A percentile compares a stretch with the other conserved stretches of the same genome.
phyloP scores from a whole-genome alignment of 176 grass and related monocot species.

The Carex scoparia region DNA sequence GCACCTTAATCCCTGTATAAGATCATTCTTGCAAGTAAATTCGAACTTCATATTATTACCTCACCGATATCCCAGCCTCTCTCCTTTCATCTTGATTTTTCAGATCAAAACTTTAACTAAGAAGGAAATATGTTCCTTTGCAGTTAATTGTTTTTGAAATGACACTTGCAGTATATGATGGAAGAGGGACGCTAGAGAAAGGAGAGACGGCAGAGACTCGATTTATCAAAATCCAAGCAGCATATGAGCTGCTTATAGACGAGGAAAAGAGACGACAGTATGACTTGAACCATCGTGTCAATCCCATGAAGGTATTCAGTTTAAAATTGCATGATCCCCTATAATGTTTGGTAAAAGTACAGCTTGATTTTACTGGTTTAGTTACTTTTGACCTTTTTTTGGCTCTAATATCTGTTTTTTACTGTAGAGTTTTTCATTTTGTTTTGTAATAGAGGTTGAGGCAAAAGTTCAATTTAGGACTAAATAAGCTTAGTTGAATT shows the following conservation, averaged over 20 bases:
- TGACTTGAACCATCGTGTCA: conserved; percentile 76
- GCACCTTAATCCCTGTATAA: not conserved
- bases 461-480: not conserved
- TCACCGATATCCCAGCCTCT: not conserved
- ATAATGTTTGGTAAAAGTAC: not conserved
- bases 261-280: conserved; percentile 63
- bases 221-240: conserved; percentile 99
- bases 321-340: not conserved
- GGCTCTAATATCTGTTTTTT: not conserved
- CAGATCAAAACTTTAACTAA: not conserved
- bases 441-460: not conserved
- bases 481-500: not conserved
- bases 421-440: not conserved
- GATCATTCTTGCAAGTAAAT: not conserved
- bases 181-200: conserved; percentile 82
- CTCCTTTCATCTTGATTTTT: not conserved
- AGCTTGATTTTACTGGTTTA: not conserved
- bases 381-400: not conserved
- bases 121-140: conserved; percentile 6
- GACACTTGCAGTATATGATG: conserved; percentile 70
- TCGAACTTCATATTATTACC: not conserved
- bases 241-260: conserved; percentile 93
- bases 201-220: conserved; percentile 92
- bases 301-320: conserved; percentile 86
- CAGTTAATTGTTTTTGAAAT: conserved; percentile 32